These are phyloP conservation scores for Barnettozyma sucrosica DNA, from an alignment of 805 yeast genomes.

Conservation along the genomic window DNA sequence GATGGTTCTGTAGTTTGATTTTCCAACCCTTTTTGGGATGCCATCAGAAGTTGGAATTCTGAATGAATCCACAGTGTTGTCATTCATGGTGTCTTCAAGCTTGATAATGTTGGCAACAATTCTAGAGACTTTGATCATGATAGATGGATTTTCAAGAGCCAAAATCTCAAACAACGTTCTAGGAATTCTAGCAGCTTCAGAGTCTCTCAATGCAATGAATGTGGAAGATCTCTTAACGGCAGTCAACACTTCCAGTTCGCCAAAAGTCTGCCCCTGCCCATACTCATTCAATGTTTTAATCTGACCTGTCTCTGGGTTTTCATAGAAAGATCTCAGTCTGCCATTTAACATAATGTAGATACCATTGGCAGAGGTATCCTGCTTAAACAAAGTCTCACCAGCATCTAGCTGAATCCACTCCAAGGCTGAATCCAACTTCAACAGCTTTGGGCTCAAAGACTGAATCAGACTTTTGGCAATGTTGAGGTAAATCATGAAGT, in stretches of 20 bases:
- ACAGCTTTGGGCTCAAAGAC: slow-evolving; percentile 59
- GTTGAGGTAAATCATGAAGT: slow-evolving; percentile 68
- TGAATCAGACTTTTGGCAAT: slow-evolving; percentile 68
- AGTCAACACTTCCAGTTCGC: slow-evolving; percentile 90
- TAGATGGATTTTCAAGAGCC: slow-evolving; percentile 79
- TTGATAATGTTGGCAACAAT: slow-evolving; percentile 63
- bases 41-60: slow-evolving; percentile 28
- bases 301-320: slow-evolving; percentile 22
- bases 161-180: slow-evolving; percentile 81
- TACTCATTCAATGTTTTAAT: slow-evolving; percentile 56
- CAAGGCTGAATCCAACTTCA: slow-evolving; percentile 80
- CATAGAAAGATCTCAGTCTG: slow-evolving; percentile 56
- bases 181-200: slow-evolving; percentile 91
- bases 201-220: slow-evolving; percentile 82
- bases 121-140: slow-evolving; percentile 84
- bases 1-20: slow-evolving; percentile 67
- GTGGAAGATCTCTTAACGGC: slow-evolving; percentile 65
- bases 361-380: slow-evolving; percentile 86
- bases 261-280: slow-evolving; percentile 92
- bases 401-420: slow-evolving; percentile 95
- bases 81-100: slow-evolving; percentile 8
- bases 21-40: slow-evolving; percentile 14
- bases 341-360: slow-evolving; percentile 88
- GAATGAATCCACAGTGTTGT: slow-evolving; percentile 10
- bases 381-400: slow-evolving; percentile 71